These are phyloP conservation scores for Bipolaris cookei DNA, from an alignment of 2,329 filamentous ascomycete species.

Conservation along the genomic window DNA sequence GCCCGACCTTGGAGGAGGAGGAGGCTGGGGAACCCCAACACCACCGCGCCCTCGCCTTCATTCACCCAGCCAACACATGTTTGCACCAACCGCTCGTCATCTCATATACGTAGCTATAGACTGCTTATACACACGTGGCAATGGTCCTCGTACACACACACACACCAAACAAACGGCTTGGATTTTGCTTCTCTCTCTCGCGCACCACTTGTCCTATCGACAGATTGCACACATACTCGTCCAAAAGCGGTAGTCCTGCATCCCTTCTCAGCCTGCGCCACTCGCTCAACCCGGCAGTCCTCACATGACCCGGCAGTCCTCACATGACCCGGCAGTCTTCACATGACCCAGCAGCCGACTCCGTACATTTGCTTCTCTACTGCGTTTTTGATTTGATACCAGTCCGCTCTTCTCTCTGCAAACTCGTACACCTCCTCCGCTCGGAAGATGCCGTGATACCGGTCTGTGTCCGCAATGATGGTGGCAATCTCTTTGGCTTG, in stretches of 20 bases:
- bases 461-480: constrained; percentile 88
- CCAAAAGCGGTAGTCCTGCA: constrained; percentile 22
- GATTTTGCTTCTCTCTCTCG: background rate
- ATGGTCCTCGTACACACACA: background rate
- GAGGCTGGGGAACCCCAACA: constrained; percentile 34
- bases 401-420: constrained; percentile 90
- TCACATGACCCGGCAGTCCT: constrained; percentile 83
- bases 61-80: no score
- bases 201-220: constrained; percentile 17
- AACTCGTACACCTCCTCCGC: constrained; percentile 98
- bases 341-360: constrained; percentile 88
- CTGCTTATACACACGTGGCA: background rate
- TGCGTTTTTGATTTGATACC: constrained; percentile 85
- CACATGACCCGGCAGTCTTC: constrained; percentile 22
- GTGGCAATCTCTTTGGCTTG: constrained; percentile 94
- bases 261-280: constrained; percentile 6
- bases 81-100: background rate
- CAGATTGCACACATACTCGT: constrained; percentile 16
- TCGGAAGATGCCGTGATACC: constrained; percentile 90
- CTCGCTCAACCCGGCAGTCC: constrained; percentile 5
- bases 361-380: constrained; percentile 98
- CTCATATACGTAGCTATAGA: background rate
- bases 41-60: background rate
- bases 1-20: constrained; percentile 20
- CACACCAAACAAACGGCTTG: background rate